Base-by-base conservation (phyloP, 768 basidiomycete species). In the Lepiota brunneoincarnata region DNA sequence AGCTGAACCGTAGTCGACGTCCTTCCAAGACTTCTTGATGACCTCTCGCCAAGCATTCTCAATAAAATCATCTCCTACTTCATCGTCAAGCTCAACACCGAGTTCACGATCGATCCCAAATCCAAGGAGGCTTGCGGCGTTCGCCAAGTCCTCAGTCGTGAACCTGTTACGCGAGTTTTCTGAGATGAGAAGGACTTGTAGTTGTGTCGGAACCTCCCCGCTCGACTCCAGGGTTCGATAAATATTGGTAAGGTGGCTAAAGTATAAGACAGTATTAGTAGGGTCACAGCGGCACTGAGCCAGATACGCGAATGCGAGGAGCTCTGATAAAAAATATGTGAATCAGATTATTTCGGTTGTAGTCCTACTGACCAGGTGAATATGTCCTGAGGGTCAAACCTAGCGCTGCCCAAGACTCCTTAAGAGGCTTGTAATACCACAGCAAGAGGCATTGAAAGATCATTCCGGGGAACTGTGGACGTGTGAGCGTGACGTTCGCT, bases 261-360 rank as follows among this genome's bases (percentile, higher is more conserved):
- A 91, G 65, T 91, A 87, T 12, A 70, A 64, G 3, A 82, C 59
- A 0, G 89, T 91, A 35, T 75, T 69, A 2, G 68, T 71, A 26
- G 89, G 89, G 61, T 92, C 84, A 67, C 91, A 93, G 55, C 89
- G 86, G 63, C 83, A 87, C 67, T 93, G 89, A 0, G 89, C 85
- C 51, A 85, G 69, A 62, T 93, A 93, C 1, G 84, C 89, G 64
- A 90, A 92, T n/a, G 73, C 72, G 49, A 93, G 75, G 11, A 90
- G 72, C 20, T 87, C 91, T 93, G 59, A 26, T 44, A n/a, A 11
- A 40, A 23, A 26, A 23, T 14, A 36, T 24, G 38, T 43, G 42
- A 55, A 57, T 34, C 47, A 44, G 43, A 40, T 20, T 12, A 31
- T 12, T 37, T 9, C 28, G 18, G 34, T n/a, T 35, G 43, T 9